Conservation (phyloP, 305 asterid species). For the Fraxinus sp. region DNA sequence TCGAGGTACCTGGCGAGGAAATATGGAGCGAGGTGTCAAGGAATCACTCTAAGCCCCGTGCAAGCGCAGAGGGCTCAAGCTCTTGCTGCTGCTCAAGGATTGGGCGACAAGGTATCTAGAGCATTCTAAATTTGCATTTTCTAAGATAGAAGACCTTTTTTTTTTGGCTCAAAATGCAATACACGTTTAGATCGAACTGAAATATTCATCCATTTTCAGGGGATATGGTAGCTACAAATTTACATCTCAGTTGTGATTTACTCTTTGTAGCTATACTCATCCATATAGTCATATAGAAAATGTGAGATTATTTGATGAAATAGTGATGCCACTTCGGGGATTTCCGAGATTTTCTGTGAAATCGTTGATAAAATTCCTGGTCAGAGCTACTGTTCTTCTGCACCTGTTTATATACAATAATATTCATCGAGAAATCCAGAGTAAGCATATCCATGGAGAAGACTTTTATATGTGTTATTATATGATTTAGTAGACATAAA, state of each 20-base stretch:
- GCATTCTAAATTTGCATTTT: neutral
- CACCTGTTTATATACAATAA: neutral
- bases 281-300: neutral
- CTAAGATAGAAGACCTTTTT: neutral
- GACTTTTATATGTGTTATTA: neutral
- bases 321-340: neutral
- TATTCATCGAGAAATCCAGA: neutral
- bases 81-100: constrained; percentile 78
- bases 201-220: neutral
- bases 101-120: constrained; percentile 48
- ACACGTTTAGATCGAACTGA: neutral
- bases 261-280: neutral
- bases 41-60: constrained; percentile 89
- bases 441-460: neutral
- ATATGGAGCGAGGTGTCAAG: constrained; percentile 61
- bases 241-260: neutral
- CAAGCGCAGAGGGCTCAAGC: constrained; percentile 92
- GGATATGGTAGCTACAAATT: neutral
- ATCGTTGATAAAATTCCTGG: neutral
- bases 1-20: constrained; percentile 75
- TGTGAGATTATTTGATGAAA: neutral
- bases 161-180: neutral
- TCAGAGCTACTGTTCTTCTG: neutral
- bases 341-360: neutral
- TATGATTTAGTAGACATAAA: neutral